Conservation (phyloP, 305 asterid genomes). For the Fraxinus latifolia region DNA sequence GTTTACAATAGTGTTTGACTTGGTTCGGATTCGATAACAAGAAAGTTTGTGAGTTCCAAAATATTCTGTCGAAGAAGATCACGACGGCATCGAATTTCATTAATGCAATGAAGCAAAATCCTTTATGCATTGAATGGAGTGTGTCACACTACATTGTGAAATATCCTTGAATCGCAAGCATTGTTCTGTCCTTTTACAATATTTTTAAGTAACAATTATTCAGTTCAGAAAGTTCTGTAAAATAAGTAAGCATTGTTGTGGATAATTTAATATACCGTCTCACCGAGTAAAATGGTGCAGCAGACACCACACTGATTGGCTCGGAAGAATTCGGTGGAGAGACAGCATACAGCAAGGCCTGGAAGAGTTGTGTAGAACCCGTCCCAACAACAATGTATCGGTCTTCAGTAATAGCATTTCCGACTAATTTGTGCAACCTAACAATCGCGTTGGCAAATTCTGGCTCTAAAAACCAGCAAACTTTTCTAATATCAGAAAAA, state of each 20-base stretch:
- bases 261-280: slow-evolving; percentile 11
- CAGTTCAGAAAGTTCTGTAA: not conserved
- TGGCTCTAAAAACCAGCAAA: slow-evolving; percentile 91
- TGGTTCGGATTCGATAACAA: not conserved
- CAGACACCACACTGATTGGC: slow-evolving; percentile 76
- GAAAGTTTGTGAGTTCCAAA: not conserved
- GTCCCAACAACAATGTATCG: slow-evolving; percentile 83
- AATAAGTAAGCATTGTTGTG: not conserved
- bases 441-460: slow-evolving; percentile 55
- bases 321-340: slow-evolving; percentile 51
- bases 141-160: not conserved
- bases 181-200: slow-evolving; percentile 1
- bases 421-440: slow-evolving; percentile 74
- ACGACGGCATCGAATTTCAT: not conserved
- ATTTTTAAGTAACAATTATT: not conserved
- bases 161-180: not conserved
- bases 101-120: not conserved
- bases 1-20: not conserved
- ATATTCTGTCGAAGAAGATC: not conserved
- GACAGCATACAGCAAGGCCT: slow-evolving; percentile 78
- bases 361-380: slow-evolving; percentile 84
- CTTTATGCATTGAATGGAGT: not conserved
- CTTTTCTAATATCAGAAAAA: slow-evolving; percentile 56
- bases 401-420: slow-evolving; percentile 68
- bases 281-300: slow-evolving; percentile 91